Evolutionary conservation across 2,329 filamentous ascomycete genomes (phyloP), one percentile per base, ranked within the genome.

Genomic region (Zarea fungicola): DNA sequence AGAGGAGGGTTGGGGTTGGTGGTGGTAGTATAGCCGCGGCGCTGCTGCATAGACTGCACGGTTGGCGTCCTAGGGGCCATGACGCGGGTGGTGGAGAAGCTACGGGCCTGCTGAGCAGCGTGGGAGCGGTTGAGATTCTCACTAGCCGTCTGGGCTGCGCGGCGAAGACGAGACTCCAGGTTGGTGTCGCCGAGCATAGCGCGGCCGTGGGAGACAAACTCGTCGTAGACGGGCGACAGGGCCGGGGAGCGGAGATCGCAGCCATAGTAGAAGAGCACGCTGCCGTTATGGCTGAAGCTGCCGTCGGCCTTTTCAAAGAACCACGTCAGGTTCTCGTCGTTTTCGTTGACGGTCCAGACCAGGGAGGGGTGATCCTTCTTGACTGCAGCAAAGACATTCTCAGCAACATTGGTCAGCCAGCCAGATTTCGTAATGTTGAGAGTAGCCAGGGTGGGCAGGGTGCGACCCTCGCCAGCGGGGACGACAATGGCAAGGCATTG

Each of bases 221-320:
- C 88, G 57, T 84, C 81, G 72, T 96, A 90, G 56, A 96, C 76
- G 56, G 87, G 79, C 58, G 85, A 83, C 19, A 96, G 85, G 18
- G 58, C 58, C 65, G 95, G 87, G 44, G 89, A 83, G 26, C 85
- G 83, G 48, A 83, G 84, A 56, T 93, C 87, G 51, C 93, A 82
- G 45, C 91, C 91, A 66, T 95, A 96, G 87, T 92, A 97, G 76
- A 97, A 97, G 62, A 97, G 84, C 32, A 96, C 89, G 62, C 91
- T 89, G 51, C 89, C 89, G 57, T 89, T 83, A 49, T 84, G 83
- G 54, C 86, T 89, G 60, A 96, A 80, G 68, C 89, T 96, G 49
- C 93, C 92, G 58, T 96, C 90, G 9, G 92, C 87, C 77, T 96
- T 96, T 69, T 96, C 91, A 58, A 95, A 95, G 76, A 97, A 96